A percentile compares a stretch with the other conserved stretches of the same genome.
These are phyloP conservation scores for Melampsora larici-populina DNA, from an alignment of 1,284 basidiomycete genomes.

Conservation along the genomic window DNA sequence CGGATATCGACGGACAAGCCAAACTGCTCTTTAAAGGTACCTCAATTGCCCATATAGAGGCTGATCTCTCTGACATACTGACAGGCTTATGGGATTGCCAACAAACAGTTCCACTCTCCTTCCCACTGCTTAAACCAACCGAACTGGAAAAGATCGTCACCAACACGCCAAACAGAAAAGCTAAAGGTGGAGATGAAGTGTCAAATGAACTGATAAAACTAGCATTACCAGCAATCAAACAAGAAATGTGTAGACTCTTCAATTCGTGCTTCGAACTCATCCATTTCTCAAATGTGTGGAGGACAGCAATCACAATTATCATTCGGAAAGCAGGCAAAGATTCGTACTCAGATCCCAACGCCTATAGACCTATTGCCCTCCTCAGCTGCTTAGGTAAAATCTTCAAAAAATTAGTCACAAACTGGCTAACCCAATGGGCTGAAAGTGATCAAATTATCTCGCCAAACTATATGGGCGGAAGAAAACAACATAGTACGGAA, in stretches of 20 bases:
- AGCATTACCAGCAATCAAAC: too few relatives aligned
- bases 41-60: too few relatives aligned
- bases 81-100: too few relatives aligned
- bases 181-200: neutral
- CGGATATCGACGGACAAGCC: neutral
- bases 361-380: neutral
- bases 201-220: constrained; percentile 9
- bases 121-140: too few relatives aligned
- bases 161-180: too few relatives aligned
- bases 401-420: neutral
- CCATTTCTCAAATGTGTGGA: neutral
- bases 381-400: neutral
- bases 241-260: too few relatives aligned
- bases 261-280: too few relatives aligned
- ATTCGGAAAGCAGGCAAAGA: constrained; percentile 1
- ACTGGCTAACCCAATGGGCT: neutral
- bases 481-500: neutral
- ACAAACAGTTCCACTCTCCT: too few relatives aligned
- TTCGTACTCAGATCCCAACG: neutral
- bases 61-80: too few relatives aligned
- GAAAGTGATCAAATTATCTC: neutral
- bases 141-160: too few relatives aligned
- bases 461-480: neutral
- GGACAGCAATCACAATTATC: neutral
- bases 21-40: neutral